Conservation (phyloP, 371 early-diverging fungal genomes). For the Neoconidiobolus thromboides region DNA sequence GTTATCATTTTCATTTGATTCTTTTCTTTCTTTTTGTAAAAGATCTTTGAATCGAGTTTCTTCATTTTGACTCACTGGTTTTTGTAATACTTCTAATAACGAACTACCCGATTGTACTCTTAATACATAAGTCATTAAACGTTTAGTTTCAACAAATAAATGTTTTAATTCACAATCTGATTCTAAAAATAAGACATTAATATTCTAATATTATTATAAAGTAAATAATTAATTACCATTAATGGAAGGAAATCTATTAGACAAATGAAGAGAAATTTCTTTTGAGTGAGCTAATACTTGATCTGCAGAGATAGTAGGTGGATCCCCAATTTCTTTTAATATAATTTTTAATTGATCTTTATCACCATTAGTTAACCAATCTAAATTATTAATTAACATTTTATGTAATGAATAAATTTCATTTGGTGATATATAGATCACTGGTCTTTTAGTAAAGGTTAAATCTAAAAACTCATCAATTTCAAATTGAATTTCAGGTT, state of each 20-base stretch:
- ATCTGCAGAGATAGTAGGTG: slow-evolving; percentile 34
- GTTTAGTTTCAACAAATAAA: slow-evolving; percentile 76
- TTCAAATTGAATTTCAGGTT: slow-evolving; percentile 74
- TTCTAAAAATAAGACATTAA: slow-evolving; percentile 18
- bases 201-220: background rate
- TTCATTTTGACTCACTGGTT: slow-evolving; percentile 42
- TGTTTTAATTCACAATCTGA: slow-evolving; percentile 47
- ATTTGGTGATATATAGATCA: slow-evolving; percentile 68
- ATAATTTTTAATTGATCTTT: slow-evolving; percentile 63
- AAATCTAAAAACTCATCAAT: slow-evolving; percentile 80
- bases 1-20: too few relatives aligned
- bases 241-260: slow-evolving; percentile 41
- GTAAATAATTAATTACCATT: slow-evolving; percentile 1
- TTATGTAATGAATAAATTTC: slow-evolving; percentile 80
- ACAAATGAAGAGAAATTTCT: slow-evolving; percentile 47
- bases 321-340: slow-evolving; percentile 58
- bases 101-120: slow-evolving; percentile 61
- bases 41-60: slow-evolving; percentile 37
- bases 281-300: slow-evolving; percentile 16
- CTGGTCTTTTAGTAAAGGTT: slow-evolving; percentile 58
- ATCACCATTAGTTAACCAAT: slow-evolving; percentile 28
- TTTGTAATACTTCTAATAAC: slow-evolving; percentile 63
- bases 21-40: too few relatives aligned
- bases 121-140: slow-evolving; percentile 59
- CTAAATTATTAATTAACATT: slow-evolving; percentile 51